Conservation (phyloP, 805 yeast species). For the Lipomyces yamanashiensis region DNA sequence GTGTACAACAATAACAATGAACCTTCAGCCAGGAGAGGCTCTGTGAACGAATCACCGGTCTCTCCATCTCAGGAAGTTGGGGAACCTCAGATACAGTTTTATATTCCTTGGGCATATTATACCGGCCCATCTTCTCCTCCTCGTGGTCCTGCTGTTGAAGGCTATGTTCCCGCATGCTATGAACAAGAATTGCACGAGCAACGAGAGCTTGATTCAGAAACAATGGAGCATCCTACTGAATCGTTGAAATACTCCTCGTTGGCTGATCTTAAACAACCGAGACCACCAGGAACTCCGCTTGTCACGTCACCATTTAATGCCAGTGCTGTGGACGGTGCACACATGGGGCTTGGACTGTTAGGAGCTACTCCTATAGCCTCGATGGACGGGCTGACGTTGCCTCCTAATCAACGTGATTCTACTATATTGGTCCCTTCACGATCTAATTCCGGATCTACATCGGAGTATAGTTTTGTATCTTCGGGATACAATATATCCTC, state of each 20-base stretch:
- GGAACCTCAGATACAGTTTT: background rate
- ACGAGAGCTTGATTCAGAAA: background rate
- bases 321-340: background rate
- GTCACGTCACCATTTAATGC: background rate
- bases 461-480: slow-evolving; percentile 5
- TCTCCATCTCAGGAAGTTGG: background rate
- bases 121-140: background rate
- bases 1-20: background rate
- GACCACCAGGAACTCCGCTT: background rate
- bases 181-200: slow-evolving; percentile 6
- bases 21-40: background rate
- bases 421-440: slow-evolving; percentile 1
- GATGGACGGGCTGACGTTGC: background rate
- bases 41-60: background rate
- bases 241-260: background rate
- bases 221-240: no score
- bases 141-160: slow-evolving; percentile 5
- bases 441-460: slow-evolving; percentile 1
- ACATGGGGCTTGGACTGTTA: background rate
- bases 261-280: slow-evolving; percentile 9
- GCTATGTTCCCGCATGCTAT: slow-evolving; percentile 1
- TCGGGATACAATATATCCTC: background rate
- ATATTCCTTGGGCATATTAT: background rate
- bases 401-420: background rate
- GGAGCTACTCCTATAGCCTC: background rate